Evolutionary conservation across 2,329 filamentous ascomycete species (phyloP).

Genomic region (Podosphaera aphanis): DNA sequence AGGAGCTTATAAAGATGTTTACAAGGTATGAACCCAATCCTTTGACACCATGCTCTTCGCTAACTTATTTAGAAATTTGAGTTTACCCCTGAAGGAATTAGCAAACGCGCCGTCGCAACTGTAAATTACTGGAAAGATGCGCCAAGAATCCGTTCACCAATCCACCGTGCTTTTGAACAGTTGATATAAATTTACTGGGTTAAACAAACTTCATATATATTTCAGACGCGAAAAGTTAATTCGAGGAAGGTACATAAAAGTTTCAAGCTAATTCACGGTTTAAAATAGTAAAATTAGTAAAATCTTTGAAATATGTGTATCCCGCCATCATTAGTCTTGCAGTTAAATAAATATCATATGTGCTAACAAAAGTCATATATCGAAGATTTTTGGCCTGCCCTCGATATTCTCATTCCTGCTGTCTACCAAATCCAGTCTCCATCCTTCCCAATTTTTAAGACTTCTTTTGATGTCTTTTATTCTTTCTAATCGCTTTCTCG

Average conservation of each 20-base stretch:
- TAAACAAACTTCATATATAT: neutral
- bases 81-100: slow-evolving; percentile 89
- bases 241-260: no score
- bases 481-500: slow-evolving; percentile 33
- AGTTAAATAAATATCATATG: no score
- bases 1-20: slow-evolving; percentile 92
- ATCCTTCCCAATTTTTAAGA: slow-evolving; percentile 43
- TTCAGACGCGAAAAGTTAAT: neutral
- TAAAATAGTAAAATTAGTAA: no score
- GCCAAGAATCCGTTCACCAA: slow-evolving; percentile 70
- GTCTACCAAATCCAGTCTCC: slow-evolving; percentile 42
- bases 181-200: slow-evolving; percentile 41
- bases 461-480: slow-evolving; percentile 40
- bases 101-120: slow-evolving; percentile 81
- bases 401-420: slow-evolving; percentile 24
- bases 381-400: slow-evolving; percentile 40
- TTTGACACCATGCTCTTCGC: slow-evolving; percentile 17
- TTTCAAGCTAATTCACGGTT: no score
- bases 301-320: no score
- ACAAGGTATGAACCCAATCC: slow-evolving; percentile 38
- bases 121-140: slow-evolving; percentile 94
- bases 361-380: slow-evolving; percentile 22
- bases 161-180: slow-evolving; percentile 97
- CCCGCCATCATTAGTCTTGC: no score
- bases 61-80: slow-evolving; percentile 61